These are phyloP conservation scores for Fusarium sarcochroum DNA, from an alignment of 2,329 filamentous ascomycete species.

Conservation along the genomic window DNA sequence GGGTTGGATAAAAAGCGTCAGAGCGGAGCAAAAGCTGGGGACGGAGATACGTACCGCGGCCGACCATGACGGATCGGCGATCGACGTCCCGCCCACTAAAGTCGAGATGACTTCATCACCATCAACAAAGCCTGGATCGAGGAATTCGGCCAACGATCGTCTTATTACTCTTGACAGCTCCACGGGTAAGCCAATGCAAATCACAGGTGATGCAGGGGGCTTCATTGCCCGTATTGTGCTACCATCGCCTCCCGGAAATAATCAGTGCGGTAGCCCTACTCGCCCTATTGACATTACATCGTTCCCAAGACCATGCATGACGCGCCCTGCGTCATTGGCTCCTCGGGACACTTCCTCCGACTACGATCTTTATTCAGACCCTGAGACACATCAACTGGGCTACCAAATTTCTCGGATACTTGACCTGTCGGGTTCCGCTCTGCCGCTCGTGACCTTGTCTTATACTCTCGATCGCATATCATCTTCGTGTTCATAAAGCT, in stretches of 20 bases:
- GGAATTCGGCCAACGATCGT: conserved; percentile 39
- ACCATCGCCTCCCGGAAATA: conserved; percentile 29
- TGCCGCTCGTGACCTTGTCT: neutral
- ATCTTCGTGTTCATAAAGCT: neutral
- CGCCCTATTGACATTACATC: conserved; percentile 19
- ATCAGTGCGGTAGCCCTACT: conserved; percentile 29
- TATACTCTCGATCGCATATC: neutral
- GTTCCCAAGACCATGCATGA: conserved; percentile 44
- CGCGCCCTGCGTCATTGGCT: conserved; percentile 46
- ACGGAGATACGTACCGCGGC: conserved; percentile 28
- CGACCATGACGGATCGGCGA: conserved; percentile 39
- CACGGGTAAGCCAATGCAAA: conserved; percentile 11
- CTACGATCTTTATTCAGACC: conserved; percentile 17
- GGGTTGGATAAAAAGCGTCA: conserved; percentile 26
- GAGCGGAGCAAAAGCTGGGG: conserved; percentile 31
- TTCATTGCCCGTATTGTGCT: conserved; percentile 11
- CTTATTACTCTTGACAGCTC: neutral
- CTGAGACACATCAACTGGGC: conserved; percentile 11
- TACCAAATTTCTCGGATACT: neutral
- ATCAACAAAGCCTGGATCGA: conserved; percentile 37
- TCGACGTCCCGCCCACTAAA: conserved; percentile 25
- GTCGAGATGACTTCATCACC: conserved; percentile 48
- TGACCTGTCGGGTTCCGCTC: neutral
- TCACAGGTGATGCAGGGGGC: conserved; percentile 21
- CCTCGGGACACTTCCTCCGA: conserved; percentile 42